phyloP scores from a whole-genome alignment of 2,329 filamentous ascomycete species.

The Venturiaceae sp. region DNA sequence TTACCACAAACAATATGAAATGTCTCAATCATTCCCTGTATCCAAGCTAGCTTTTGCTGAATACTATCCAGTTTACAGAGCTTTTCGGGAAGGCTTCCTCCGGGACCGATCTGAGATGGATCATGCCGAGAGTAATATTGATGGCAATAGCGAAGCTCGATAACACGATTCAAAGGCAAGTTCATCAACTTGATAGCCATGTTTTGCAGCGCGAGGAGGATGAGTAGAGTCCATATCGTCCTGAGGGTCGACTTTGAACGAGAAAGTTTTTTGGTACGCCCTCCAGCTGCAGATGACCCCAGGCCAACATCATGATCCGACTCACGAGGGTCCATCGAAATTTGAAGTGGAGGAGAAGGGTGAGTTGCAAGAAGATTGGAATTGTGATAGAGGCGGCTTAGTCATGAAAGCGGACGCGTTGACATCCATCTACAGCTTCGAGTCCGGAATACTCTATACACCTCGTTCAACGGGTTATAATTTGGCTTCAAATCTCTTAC shows the following conservation, averaged over 20 bases:
- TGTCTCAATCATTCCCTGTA: constrained; percentile 37
- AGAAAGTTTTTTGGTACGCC: neutral
- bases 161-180: constrained; percentile 26
- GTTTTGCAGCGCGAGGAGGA: constrained; percentile 22
- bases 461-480: no score
- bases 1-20: constrained; percentile 24
- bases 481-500: no score
- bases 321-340: neutral
- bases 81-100: constrained; percentile 38
- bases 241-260: neutral
- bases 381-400: no score
- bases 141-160: constrained; percentile 31
- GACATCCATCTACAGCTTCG: no score
- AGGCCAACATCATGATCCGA: neutral
- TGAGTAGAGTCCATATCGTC: constrained; percentile 10
- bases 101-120: constrained; percentile 22
- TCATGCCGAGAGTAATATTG: constrained; percentile 38
- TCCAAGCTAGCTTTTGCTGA: constrained; percentile 41
- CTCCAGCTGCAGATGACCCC: neutral
- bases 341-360: no score
- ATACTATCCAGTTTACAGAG: constrained; percentile 45
- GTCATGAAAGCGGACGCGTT: no score
- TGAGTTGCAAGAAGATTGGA: no score
- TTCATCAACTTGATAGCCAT: constrained; percentile 22
- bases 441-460: no score